Conservation (phyloP, 768 basidiomycete species). For the Boletus rubropictus region DNA sequence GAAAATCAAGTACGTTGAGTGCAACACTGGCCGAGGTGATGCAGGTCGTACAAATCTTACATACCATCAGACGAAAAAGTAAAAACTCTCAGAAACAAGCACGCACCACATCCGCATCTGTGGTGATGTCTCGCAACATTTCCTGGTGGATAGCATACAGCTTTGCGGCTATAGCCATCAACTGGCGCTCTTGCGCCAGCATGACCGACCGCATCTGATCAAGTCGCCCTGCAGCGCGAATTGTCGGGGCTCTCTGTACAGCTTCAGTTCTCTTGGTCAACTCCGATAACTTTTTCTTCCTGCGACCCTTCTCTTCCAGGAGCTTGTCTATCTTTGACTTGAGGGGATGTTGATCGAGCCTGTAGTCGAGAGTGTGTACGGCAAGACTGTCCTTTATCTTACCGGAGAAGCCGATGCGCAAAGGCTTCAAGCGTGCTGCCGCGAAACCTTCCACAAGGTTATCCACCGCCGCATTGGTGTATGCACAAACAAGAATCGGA, state of each 20-base stretch:
- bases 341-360: conserved; percentile 57
- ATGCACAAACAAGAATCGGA: conserved; percentile 87
- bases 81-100: not conserved
- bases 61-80: conserved; percentile 7
- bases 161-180: conserved; percentile 35
- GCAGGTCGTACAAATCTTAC: conserved; percentile 84
- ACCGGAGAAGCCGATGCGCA: conserved; percentile 67
- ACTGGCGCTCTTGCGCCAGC: conserved; percentile 27
- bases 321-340: conserved; percentile 40
- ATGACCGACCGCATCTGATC: conserved; percentile 27
- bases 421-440: conserved; percentile 55
- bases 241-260: conserved; percentile 13
- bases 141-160: conserved; percentile 51
- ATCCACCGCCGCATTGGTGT: conserved; percentile 91
- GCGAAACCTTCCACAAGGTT: conserved; percentile 77
- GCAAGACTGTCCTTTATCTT: conserved; percentile 53
- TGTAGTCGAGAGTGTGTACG: conserved; percentile 56
- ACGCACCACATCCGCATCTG: conserved; percentile 68
- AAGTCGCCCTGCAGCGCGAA: conserved; percentile 18
- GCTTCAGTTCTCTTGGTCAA: conserved; percentile 25
- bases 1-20: conserved; percentile 76
- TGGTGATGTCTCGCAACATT: conserved; percentile 61
- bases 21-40: conserved; percentile 65
- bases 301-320: conserved; percentile 34
- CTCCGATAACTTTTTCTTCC: conserved; percentile 21